Conservation (phyloP, 2,329 filamentous ascomycete species). For the Clonostachys sp. region DNA sequence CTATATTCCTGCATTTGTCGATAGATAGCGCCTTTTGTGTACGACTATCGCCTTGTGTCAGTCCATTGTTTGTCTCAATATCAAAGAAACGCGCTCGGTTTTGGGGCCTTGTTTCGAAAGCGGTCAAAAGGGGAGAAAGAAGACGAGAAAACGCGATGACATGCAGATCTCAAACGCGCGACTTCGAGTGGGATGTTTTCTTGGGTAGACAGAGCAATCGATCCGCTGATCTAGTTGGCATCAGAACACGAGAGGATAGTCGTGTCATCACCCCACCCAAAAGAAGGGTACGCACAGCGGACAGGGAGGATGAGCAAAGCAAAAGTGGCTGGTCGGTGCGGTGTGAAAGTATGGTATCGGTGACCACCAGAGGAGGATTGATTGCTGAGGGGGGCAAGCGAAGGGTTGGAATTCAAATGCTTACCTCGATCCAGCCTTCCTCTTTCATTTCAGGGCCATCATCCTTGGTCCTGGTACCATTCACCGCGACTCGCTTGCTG, state of each 20-base stretch:
- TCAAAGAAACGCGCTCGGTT: too few relatives aligned
- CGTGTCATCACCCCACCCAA: too few relatives aligned
- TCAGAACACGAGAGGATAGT: too few relatives aligned
- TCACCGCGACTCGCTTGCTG: slow-evolving; percentile 86
- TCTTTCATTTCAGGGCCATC: slow-evolving; percentile 52
- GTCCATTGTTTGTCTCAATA: too few relatives aligned
- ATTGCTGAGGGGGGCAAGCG: not conserved
- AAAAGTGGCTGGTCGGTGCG: too few relatives aligned
- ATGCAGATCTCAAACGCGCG: not conserved
- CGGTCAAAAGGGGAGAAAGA: too few relatives aligned
- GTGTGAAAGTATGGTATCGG: not conserved
- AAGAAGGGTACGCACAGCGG: too few relatives aligned
- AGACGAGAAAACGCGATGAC: not conserved
- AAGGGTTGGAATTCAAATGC: slow-evolving; percentile 28
- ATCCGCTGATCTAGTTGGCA: too few relatives aligned
- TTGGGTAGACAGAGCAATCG: too few relatives aligned
- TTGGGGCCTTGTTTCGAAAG: too few relatives aligned
- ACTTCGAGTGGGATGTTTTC: not conserved
- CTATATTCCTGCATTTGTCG: slow-evolving; percentile 99
- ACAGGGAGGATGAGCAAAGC: too few relatives aligned
- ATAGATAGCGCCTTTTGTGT: slow-evolving; percentile 84
- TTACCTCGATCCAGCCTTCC: slow-evolving; percentile 61
- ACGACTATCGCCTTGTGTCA: slow-evolving; percentile 16
- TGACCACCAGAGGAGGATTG: not conserved
- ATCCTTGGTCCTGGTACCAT: slow-evolving; percentile 62